Conservation (phyloP, 805 yeast species). For the Candida railenensis region DNA sequence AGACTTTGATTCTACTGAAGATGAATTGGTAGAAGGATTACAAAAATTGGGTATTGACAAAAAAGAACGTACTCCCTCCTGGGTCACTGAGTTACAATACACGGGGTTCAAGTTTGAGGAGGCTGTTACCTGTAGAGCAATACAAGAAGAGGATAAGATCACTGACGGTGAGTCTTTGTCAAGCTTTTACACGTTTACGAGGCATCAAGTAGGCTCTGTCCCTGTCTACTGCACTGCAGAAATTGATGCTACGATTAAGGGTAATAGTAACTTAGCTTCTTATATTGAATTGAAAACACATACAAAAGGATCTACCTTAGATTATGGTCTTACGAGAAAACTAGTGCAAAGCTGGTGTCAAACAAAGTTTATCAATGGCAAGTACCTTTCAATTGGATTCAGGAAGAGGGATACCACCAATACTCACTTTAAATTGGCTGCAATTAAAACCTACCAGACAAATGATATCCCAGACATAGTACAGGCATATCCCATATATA, state of each 20-base stretch:
- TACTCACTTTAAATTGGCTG: slow-evolving; percentile 9
- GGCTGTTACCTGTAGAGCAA: slow-evolving; percentile 10
- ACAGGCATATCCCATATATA: slow-evolving; percentile 5
- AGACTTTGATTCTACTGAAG: slow-evolving; percentile 18
- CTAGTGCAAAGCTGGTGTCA: slow-evolving; percentile 18
- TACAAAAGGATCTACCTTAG: slow-evolving; percentile 3
- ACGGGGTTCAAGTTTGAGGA: slow-evolving; percentile 24
- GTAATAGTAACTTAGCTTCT: slow-evolving; percentile 7
- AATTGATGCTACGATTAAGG: slow-evolving; percentile 17
- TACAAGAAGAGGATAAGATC: neutral
- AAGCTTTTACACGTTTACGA: slow-evolving; percentile 16
- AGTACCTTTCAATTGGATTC: slow-evolving; percentile 17
- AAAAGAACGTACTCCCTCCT: neutral
- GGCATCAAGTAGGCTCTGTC: slow-evolving; percentile 9
- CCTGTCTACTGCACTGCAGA: slow-evolving; percentile 21
- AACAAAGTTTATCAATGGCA: slow-evolving; percentile 15
- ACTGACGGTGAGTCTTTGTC: neutral
- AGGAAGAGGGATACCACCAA: slow-evolving; percentile 9
- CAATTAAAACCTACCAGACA: slow-evolving; percentile 11
- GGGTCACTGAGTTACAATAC: slow-evolving; percentile 7
- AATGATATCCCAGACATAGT: slow-evolving; percentile 9
- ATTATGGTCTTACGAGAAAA: slow-evolving; percentile 5
- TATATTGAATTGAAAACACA: slow-evolving; percentile 27
- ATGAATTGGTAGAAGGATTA: slow-evolving; percentile 1
- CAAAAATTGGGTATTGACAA: neutral